Conservation (phyloP, 306 rosid species). For the Sesbania bispinosa region DNA sequence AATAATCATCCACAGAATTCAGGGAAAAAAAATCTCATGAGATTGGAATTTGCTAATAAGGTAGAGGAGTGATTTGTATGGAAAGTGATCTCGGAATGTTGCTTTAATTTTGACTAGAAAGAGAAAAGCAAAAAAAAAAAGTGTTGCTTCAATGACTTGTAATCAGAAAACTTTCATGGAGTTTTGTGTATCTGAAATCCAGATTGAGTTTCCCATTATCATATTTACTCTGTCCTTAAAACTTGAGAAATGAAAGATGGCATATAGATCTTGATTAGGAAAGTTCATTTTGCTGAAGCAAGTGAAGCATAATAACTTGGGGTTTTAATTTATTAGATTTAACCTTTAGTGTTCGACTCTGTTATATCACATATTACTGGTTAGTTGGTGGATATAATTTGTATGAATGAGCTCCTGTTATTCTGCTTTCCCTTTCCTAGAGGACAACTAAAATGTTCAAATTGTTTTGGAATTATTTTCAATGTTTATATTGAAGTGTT, state of each 20-base stretch:
- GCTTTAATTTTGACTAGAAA: background rate
- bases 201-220: background rate
- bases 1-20: background rate
- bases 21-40: background rate
- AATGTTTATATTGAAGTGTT: background rate
- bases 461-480: background rate
- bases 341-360: background rate
- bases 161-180: background rate
- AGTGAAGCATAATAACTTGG: background rate
- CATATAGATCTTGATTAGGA: background rate
- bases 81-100: background rate
- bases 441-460: background rate
- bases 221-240: background rate
- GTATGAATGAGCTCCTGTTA: background rate
- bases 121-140: background rate
- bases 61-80: background rate
- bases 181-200: background rate
- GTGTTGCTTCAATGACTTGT: background rate
- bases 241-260: background rate
- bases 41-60: background rate
- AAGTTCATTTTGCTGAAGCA: background rate
- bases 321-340: background rate
- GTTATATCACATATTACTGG: background rate
- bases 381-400: background rate
- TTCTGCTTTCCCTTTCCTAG: background rate